Base-by-base conservation (phyloP, 2,329 filamentous ascomycete genomes). In the Colletotrichum melonis region DNA sequence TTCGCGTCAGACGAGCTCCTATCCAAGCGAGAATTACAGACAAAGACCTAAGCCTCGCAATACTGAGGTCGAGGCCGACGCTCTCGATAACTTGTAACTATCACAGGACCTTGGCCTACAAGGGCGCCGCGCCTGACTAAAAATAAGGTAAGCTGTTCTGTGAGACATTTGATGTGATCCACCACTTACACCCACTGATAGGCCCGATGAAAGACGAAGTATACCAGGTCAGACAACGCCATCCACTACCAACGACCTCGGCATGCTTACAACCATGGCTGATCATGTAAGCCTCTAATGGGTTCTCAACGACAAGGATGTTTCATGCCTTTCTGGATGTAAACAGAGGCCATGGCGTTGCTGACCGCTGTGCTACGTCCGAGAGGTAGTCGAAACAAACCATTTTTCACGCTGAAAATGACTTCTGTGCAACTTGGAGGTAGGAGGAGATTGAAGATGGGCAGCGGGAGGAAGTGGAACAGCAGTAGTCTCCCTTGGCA, bases 31-130 rank as follows among this genome's bases (percentile, higher is more conserved):
- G 87, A 72, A 86, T 93, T 38, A 86, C 88, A 62, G 91, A 90
- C 35, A 92, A 89, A 9, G 92, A 93, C 77, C 84, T 93, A 5
- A 92, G 1, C 92, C 93, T 0, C 88, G 88, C 22, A 95, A 95
- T 74, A 91, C 95, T 16, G 89, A 90, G 74, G 95, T 95, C 76
- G 90, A 91, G 72, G 88, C 95, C 58, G 92, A 94, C 78, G 92
- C 95, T 77, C 86, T 87, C 80, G 83, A 81, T 54, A 80, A 81
- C 79, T 80, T 5, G 80, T 79, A 78, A 79, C 82, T 46, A 82
- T 32, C 81, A 83, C 46, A 78, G 82, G 52, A 74, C 75, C 22
- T 52, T 77, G 19, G 73, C 60, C 3, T 22, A 62, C 80, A 77
- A 14, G 78, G 80, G n/a, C 76, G 79, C 30, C 30, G 30, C 30